These are phyloP conservation scores for Leccinum rimulosum DNA, from an alignment of 768 basidiomycete genomes.

Conservation along the genomic window DNA sequence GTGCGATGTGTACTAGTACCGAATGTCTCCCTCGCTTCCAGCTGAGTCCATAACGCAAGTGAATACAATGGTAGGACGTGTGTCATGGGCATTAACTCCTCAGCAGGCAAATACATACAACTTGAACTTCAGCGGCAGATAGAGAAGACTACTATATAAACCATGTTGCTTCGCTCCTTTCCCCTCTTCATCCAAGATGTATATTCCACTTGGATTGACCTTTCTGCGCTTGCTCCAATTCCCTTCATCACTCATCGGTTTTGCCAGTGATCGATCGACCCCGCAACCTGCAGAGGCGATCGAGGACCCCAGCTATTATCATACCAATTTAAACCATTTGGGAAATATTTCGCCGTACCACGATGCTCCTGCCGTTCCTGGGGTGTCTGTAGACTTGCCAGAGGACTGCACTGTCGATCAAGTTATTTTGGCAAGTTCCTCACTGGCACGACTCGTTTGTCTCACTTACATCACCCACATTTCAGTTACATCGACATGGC, in stretches of 20 bases:
- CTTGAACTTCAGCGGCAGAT: neutral
- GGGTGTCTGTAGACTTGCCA: constrained; percentile 32
- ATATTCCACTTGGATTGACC: constrained; percentile 13
- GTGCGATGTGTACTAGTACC: too few species aligned
- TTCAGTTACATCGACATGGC: constrained; percentile 42
- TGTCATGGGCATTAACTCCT: too few species aligned
- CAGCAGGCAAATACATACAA: too few species aligned
- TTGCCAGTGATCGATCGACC: neutral
- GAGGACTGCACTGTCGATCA: constrained; percentile 40
- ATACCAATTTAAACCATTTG: constrained; percentile 16
- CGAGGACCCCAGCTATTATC: neutral
- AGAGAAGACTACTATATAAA: neutral
- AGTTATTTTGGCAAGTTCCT: constrained; percentile 36
- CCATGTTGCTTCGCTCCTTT: neutral
- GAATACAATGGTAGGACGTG: too few species aligned
- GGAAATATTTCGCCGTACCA: constrained; percentile 40
- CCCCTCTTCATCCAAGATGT: constrained; percentile 6
- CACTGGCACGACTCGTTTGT: neutral
- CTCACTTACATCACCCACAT: neutral
- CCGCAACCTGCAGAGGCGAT: neutral
- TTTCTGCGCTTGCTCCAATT: constrained; percentile 16
- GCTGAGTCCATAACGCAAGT: too few species aligned
- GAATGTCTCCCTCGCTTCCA: too few species aligned
- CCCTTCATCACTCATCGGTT: constrained; percentile 2
- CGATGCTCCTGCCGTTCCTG: constrained; percentile 27